Evolutionary conservation across 1,139 yeast species (phyloP).

Genomic region (Torulaspora globosa): DNA sequence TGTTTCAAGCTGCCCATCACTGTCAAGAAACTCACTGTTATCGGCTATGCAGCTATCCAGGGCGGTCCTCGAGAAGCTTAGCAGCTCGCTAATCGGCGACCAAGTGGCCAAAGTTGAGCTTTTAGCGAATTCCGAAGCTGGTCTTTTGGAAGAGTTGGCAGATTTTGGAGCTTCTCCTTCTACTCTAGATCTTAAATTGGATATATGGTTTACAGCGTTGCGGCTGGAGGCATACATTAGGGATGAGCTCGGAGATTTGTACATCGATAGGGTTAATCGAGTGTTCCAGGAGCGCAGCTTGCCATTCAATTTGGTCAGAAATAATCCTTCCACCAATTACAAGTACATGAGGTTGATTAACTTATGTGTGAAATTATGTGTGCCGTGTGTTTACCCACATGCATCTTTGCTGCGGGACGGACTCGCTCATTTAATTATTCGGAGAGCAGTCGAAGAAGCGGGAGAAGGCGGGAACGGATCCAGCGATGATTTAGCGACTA

Average conservation of each 20-base stretch:
- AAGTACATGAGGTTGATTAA: constrained; percentile 25
- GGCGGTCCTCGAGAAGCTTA: constrained; percentile 12
- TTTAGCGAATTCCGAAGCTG: constrained; percentile 14
- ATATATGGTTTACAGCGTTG: constrained; percentile 24
- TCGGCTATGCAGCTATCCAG: neutral
- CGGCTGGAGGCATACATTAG: constrained; percentile 23
- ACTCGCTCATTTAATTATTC: constrained; percentile 6
- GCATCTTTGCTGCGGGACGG: constrained; percentile 12
- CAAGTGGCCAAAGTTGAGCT: constrained; percentile 22
- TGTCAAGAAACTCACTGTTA: neutral
- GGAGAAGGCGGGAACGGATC: neutral
- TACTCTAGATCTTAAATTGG: constrained; percentile 23
- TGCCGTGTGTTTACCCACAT: constrained; percentile 15
- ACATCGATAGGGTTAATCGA: constrained; percentile 14
- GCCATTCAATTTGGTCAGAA: constrained; percentile 16
- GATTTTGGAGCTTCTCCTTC: constrained; percentile 10
- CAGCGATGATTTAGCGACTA: constrained; percentile 3
- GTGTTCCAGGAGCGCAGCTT: constrained; percentile 15
- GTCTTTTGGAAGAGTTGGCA: constrained; percentile 16
- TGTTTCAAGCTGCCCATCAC: too few species aligned
- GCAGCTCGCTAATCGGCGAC: constrained; percentile 25
- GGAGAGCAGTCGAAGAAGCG: neutral
- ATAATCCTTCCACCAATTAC: constrained; percentile 15
- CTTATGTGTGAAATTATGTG: constrained; percentile 19
- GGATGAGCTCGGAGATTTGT: constrained; percentile 20